Base-by-base conservation (phyloP, 2,329 filamentous ascomycete genomes). In the Curvularia spicifera region DNA sequence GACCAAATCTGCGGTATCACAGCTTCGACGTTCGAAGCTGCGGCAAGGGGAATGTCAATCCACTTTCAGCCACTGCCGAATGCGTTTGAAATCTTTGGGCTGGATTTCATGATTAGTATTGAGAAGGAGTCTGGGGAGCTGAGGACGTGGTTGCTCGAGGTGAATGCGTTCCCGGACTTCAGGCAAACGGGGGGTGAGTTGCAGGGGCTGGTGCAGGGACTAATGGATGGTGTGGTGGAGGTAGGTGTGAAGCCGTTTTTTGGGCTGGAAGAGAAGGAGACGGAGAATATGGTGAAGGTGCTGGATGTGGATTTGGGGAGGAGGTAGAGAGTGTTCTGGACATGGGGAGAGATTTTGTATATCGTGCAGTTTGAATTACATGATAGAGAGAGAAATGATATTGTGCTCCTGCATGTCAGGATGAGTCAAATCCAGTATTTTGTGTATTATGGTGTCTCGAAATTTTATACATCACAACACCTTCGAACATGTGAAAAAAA, bases 121-220 rank as follows among this genome's bases (percentile, higher is more conserved):
- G 73, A 74, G 70, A 82, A 74, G 0, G 70, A 75, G 8, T 88
- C 87, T 0, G 53, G 56, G 2, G n/a, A 13, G 8, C 20, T 76
- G 42, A 82, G 71, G 3, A 85, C 87, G 3, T 97, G 88, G 87
- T 75, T 99, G 70, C 80, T 99, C 56, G 95, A 99, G 80, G 86
- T 96, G 31, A 99, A 99, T 80, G 91, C 94, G 0, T 99, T 96
- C 78, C 95, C 95, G 9, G 95, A 99, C 79, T 98, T 98, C 73
- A 88, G 85, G 71, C 94, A 98, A 85, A 97, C 93, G 15, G 95
- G 95, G 0, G 83, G 84, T 7, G 89, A 90, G 56, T 78, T 96
- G 64, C 86, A 84, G 72, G 85, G 80, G 0, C 77, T 98, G 40
- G 89, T 99, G 24, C 85, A 82, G 20, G 89, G 88, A 7, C 82